Base-by-base conservation (phyloP, 129 eudicot genomes). In the Escallonia rubra region DNA sequence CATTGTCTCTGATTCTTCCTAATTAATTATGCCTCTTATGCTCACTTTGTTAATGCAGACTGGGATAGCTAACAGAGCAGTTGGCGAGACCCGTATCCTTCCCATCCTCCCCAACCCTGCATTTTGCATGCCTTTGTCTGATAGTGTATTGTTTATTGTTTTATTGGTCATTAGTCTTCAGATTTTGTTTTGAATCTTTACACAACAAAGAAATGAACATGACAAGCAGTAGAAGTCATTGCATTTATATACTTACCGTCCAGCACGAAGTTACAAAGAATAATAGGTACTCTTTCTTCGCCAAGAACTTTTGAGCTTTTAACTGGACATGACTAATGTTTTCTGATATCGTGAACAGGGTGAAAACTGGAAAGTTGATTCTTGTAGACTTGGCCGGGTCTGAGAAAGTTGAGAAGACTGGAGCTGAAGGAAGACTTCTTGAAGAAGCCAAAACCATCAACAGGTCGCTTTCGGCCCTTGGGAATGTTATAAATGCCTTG, bases 341-440 rank as follows among this genome's bases (percentile, higher is more conserved):
- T 62, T 57, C 41, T 43, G 61, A 23, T 52, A 53, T 10, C 62
- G 58, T 79, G 53, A 47, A 64, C 81, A 91, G 98, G 90, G 64
- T 64, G 50, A 74, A 72, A 58, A 67, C 75, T 4, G 98, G 94
- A 64, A 91, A 91, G 75, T 57, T 91, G 82, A 78, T 91, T 66
- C 95, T 91, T 54, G 98, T 91, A 64, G 98, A 91, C 88, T 82
- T 91, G 73, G 98, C 96, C 7, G 98, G 98, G 57, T 91, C 98
- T 56, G 98, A 91, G 79, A 91, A 91, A 66, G 92, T 80, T 51
- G 90, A 88, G 72, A 91, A 83, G 68, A 91, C 98, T 42, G 91
- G 98, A 63, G 98, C 96, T 10, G 98, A 91, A 69, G 96, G 98
- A 46, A 91, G 75, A 78, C 81, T 88, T 82, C 89, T 91, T 59